phyloP scores from a whole-genome alignment of 257 asterid species.

The Marsdenia floribunda region DNA sequence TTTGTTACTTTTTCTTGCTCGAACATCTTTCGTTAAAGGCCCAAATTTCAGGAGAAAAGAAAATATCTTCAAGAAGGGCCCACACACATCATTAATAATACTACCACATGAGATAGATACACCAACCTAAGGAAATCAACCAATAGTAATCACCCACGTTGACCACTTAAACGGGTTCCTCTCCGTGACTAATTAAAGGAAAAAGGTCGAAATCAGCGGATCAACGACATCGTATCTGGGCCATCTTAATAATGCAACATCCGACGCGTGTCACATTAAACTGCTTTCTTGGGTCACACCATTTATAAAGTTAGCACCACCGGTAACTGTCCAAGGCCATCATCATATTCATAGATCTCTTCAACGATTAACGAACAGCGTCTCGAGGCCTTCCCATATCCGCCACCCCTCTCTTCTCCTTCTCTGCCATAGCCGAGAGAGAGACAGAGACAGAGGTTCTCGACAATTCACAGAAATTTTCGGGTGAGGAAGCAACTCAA shows the following conservation, averaged over 20 bases:
- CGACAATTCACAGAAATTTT: neutral
- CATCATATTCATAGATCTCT: neutral
- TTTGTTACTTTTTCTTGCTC: neutral
- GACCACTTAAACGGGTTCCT: neutral
- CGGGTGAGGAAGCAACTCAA: neutral
- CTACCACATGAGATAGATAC: conserved; percentile 1
- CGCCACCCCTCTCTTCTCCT: neutral
- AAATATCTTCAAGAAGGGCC: conserved; percentile 2
- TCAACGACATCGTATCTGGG: conserved; percentile 2
- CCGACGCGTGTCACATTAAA: conserved; percentile 1
- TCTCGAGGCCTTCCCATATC: neutral
- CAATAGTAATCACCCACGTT: conserved; percentile 1
- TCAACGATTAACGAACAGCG: neutral
- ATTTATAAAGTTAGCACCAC: too few relatives aligned
- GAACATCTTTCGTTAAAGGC: too few relatives aligned
- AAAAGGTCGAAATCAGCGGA: conserved; percentile 20
- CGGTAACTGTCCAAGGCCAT: neutral
- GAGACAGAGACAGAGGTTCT: neutral
- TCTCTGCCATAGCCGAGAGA: neutral
- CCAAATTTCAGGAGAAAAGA: conserved; percentile 9
- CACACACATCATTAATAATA: neutral
- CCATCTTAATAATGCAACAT: neutral
- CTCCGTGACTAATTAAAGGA: neutral
- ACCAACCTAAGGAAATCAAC: neutral
- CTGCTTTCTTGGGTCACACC: neutral